Base-by-base conservation (phyloP, 352 stramenopile species). In the Saprolegnia parasitica region DNA sequence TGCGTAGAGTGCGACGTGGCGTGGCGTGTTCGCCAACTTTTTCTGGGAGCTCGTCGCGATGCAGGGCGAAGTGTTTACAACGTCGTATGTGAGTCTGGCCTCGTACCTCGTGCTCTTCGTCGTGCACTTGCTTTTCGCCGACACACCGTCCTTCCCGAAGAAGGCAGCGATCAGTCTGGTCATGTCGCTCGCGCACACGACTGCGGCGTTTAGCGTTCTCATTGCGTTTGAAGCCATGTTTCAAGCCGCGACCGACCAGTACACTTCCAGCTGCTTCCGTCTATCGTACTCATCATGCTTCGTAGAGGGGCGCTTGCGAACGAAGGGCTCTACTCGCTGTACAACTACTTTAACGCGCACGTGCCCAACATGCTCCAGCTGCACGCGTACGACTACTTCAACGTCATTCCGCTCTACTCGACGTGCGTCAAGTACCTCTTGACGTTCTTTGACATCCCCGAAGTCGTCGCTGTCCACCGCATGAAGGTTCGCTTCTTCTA, bases 401-500 rank as follows among this genome's bases (percentile, higher is more conserved):
- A 80, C 29, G 50, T 92, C 5, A 74, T 77, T 1, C 79, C 79
- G 15, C 49, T 91, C 23, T 93, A 91, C 64, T 82, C 74, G 3
- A 75, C 84, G 11, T 87, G 89, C 37, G 84, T 92, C 76, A 78
- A 80, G 68, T 65, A 89, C 46, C 88, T 83, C 72, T 90, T 92
- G 80, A 94, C 84, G 26, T 81, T 94, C 60, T 94, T 91, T 70
- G 86, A 94, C 71, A 84, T 95, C 5, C 86, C 86, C 1, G 84
- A 95, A 71, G 77, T 92, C 57, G 80, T 91, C 23, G 86, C 86
- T n/a, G 78, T 93, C 61, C 78, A 90, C 49, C 84, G 86, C 37
- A 87, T 84, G 72, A 90, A 91, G 75, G 79, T 86, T 40, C 21
- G n/a, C 42, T 40, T 35, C 29, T 35, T 35, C 29, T 35, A 5